A percentile compares a stretch with the other conserved stretches of the same genome.
Conservation (phyloP, 257 asterid genomes). For the Solanum sejunctum region DNA sequence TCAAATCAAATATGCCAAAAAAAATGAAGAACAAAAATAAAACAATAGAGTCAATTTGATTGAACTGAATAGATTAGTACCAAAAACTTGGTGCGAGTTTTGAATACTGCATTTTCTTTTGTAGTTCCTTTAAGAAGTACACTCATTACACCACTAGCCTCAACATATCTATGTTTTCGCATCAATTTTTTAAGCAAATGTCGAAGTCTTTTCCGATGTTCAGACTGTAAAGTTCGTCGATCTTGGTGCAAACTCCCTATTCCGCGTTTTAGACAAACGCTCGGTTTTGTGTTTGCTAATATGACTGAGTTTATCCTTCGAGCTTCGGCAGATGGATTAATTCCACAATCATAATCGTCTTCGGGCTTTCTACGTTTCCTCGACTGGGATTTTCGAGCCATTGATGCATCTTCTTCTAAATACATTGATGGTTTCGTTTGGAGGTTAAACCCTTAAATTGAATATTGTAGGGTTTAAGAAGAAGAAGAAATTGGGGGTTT, state of each 20-base stretch:
- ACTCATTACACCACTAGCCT: conserved; percentile 65
- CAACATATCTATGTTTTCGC: conserved; percentile 49
- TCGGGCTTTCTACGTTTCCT: background rate
- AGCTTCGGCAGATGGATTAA: conserved; percentile 1
- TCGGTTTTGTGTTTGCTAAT: conserved; percentile 33
- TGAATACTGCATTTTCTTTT: conserved; percentile 23
- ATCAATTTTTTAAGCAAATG: conserved; percentile 29
- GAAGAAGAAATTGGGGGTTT: background rate
- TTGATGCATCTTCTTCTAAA: background rate
- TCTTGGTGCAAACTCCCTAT: conserved; percentile 19
- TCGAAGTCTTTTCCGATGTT: conserved; percentile 41
- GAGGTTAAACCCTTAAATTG: background rate
- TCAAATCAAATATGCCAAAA: background rate
- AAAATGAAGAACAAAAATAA: background rate
- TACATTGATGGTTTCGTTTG: background rate
- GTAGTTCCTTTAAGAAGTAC: conserved; percentile 50
- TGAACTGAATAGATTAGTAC: conserved; percentile 11
- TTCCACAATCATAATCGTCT: conserved; percentile 9
- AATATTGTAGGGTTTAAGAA: background rate
- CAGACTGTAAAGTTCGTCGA: conserved; percentile 26
- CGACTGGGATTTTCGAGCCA: background rate
- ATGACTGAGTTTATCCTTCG: conserved; percentile 19
- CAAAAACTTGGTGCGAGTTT: conserved; percentile 60
- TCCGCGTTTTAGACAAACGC: conserved; percentile 44
- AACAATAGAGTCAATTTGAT: background rate